Conservation (phyloP, 1,284 basidiomycete genomes). For the Cryptococcus maquisensis region DNA sequence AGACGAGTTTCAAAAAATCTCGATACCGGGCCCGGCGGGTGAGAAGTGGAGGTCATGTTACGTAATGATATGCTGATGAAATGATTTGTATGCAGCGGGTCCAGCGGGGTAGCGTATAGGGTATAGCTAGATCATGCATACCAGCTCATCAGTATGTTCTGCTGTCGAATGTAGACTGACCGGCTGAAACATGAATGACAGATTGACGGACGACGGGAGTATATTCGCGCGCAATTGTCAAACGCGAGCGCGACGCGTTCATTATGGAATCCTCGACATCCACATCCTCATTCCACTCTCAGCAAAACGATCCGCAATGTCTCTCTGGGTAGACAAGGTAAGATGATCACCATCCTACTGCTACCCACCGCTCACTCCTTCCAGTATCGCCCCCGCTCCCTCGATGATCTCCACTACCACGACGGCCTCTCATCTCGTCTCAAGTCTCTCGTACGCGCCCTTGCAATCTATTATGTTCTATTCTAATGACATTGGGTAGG, state of each 20-base stretch:
- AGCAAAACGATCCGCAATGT: conserved; percentile 55
- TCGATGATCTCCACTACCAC: conserved; percentile 89
- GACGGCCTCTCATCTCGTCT: conserved; percentile 72
- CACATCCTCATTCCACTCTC: background rate
- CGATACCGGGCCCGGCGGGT: background rate
- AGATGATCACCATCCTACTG: conserved; percentile 4
- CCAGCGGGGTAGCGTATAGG: too few relatives aligned
- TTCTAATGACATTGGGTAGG: conserved; percentile 50
- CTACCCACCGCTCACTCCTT: background rate
- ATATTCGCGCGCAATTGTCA: background rate
- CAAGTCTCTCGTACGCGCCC: conserved; percentile 63
- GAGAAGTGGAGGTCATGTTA: too few relatives aligned
- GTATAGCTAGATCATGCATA: too few relatives aligned
- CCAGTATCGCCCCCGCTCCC: conserved; percentile 78
- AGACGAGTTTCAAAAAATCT: background rate
- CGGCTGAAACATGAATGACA: too few relatives aligned
- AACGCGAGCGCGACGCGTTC: too few relatives aligned
- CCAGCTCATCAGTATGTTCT: too few relatives aligned
- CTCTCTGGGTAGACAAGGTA: conserved; percentile 85
- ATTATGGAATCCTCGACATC: background rate
- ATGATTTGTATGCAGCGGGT: too few relatives aligned
- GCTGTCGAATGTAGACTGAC: too few relatives aligned
- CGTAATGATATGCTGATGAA: too few relatives aligned
- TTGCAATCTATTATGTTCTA: background rate
- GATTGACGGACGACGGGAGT: too few relatives aligned